Conservation (phyloP, 202 grass and related monocot species). For the Brachypodium distachyon region DNA sequence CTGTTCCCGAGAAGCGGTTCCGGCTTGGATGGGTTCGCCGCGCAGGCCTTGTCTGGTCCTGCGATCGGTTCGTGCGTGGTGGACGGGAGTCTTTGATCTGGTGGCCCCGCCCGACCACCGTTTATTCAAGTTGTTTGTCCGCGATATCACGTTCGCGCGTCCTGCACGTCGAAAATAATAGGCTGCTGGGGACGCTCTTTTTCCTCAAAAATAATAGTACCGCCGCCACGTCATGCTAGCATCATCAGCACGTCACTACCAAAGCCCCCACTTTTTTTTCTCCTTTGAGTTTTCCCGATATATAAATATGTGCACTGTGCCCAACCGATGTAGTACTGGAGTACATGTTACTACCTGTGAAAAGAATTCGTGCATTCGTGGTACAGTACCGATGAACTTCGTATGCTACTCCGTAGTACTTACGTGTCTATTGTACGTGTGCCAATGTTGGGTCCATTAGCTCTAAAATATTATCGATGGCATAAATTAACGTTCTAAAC, state of each 20-base stretch:
- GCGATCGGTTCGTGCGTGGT: conserved; percentile 2
- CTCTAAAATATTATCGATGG: neutral
- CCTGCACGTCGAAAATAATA: conserved; percentile 28
- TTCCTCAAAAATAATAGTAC: neutral
- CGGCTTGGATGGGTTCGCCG: neutral
- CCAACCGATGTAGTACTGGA: neutral
- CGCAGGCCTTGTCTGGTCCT: neutral
- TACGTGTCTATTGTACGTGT: neutral
- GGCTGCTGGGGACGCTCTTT: neutral
- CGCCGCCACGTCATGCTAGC: conserved; percentile 5
- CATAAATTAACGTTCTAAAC: neutral
- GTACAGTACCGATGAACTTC: neutral
- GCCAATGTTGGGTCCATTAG: conserved; percentile 4
- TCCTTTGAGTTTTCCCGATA: neutral
- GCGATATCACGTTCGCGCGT: neutral
- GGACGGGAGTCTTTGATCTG: neutral
- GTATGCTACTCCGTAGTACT: neutral
- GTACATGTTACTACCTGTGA: neutral
- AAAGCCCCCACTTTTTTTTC: neutral
- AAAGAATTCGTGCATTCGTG: neutral
- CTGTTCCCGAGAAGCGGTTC: neutral
- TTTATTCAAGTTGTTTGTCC: neutral
- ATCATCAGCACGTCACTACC: conserved; percentile 14
- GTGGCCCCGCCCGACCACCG: neutral
- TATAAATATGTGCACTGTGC: neutral